Percentiles rank a stretch among this genome's conserved stretches.
Evolutionary conservation across 805 yeast genomes (phyloP).

Genomic region (Ogataea methanolica): DNA sequence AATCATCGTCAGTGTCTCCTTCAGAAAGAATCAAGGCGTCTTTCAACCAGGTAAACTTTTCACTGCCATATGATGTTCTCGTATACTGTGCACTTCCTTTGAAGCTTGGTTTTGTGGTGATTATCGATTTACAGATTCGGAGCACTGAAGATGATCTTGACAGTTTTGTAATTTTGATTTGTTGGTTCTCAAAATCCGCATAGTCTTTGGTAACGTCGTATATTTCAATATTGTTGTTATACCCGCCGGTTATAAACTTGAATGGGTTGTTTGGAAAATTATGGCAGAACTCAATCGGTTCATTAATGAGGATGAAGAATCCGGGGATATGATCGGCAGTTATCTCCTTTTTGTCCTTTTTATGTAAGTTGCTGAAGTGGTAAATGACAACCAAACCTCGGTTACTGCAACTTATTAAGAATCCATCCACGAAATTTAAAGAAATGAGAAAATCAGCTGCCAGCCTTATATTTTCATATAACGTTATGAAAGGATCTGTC

Average conservation of each 20-base stretch:
- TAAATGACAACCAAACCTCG: conserved; percentile 20
- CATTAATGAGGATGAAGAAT: conserved; percentile 16
- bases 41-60: conserved; percentile 26
- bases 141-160: conserved; percentile 4
- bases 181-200: conserved; percentile 6
- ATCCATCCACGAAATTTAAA: conserved; percentile 12
- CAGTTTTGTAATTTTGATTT: not conserved
- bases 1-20: conserved; percentile 4
- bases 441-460: conserved; percentile 19
- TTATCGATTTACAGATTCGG: conserved; percentile 16
- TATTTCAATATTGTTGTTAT: conserved; percentile 19
- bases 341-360: conserved; percentile 4
- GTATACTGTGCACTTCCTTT: conserved; percentile 10
- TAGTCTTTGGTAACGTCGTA: conserved; percentile 15
- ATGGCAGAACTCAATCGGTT: conserved; percentile 19
- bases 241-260: conserved; percentile 18
- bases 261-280: conserved; percentile 12
- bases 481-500: conserved; percentile 7
- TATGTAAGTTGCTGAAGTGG: conserved; percentile 10
- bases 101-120: conserved; percentile 18
- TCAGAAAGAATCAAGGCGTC: conserved; percentile 17
- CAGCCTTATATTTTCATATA: conserved; percentile 13
- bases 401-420: conserved; percentile 20
- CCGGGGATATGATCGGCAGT: conserved; percentile 3
- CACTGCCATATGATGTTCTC: conserved; percentile 1